These are phyloP conservation scores for Pleurotus eryngii DNA, from an alignment of 768 basidiomycete genomes.

Conservation along the genomic window DNA sequence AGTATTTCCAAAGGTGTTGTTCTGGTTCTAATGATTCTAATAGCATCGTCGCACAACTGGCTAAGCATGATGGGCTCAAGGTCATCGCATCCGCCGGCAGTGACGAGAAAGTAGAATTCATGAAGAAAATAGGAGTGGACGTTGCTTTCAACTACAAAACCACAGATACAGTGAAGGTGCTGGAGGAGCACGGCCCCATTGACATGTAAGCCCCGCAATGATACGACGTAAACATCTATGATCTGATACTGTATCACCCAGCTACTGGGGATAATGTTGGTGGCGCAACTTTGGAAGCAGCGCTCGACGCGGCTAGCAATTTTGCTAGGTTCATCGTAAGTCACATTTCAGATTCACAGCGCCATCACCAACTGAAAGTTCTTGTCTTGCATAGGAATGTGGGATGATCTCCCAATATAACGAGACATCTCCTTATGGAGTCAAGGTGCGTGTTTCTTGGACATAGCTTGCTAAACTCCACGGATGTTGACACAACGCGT, in stretches of 20 bases:
- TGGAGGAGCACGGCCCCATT: constrained; percentile 50
- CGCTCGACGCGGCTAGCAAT: constrained; percentile 31
- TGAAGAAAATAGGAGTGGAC: constrained; percentile 51
- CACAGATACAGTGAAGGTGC: constrained; percentile 35
- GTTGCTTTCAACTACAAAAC: constrained; percentile 68
- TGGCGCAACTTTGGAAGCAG: constrained; percentile 37
- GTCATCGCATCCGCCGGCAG: constrained; percentile 64
- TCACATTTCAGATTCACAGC: constrained; percentile 2
- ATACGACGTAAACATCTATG: no score
- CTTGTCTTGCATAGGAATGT: background rate
- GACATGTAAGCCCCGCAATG: constrained; percentile 34
- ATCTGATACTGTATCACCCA: background rate
- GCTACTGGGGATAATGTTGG: constrained; percentile 43
- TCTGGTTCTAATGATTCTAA: background rate
- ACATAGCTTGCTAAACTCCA: background rate
- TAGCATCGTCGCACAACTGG: constrained; percentile 34
- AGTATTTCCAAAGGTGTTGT: background rate
- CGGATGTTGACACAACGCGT: background rate
- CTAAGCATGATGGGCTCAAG: constrained; percentile 38
- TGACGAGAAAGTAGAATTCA: constrained; percentile 55
- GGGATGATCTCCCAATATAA: constrained; percentile 9
- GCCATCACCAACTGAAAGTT: background rate
- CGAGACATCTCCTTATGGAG: background rate
- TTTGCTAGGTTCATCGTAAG: constrained; percentile 41
- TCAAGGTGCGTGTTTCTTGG: background rate